Conservation (phyloP, 352 stramenopile genomes). For the Pythium apleroticum region DNA sequence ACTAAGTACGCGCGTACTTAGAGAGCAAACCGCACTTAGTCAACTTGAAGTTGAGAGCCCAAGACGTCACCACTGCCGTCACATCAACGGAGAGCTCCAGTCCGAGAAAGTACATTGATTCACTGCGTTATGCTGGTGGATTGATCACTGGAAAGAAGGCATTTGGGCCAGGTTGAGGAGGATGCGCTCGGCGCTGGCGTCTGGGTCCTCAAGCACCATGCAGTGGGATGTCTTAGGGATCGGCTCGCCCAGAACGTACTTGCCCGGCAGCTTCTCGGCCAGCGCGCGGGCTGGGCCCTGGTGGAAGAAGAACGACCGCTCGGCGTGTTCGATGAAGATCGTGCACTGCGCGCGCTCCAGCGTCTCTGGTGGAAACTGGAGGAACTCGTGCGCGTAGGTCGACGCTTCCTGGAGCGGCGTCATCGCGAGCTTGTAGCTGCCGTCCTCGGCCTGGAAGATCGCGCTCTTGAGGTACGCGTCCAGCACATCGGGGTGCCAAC, state of each 20-base stretch:
- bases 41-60: not conserved
- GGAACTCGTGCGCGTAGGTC: constrained; percentile 7
- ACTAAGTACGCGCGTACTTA: constrained; percentile 2
- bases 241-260: constrained; percentile 7
- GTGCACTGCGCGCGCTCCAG: constrained; percentile 1
- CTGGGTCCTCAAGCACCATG: constrained; percentile 21
- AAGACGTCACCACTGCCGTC: not conserved
- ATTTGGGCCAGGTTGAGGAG: constrained; percentile 7
- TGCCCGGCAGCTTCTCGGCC: constrained; percentile 1
- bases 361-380: not conserved
- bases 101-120: constrained; percentile 2
- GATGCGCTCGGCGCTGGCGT: constrained; percentile 11
- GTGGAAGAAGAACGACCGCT: constrained; percentile 8
- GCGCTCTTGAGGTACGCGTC: constrained; percentile 9
- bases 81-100: not conserved
- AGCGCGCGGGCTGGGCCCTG: not conserved
- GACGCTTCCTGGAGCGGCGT: constrained; percentile 4
- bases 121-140: too few relatives aligned
- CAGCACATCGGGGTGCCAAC: constrained; percentile 6
- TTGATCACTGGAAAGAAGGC: constrained; percentile 9
- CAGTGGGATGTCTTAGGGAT: constrained; percentile 12
- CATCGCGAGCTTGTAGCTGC: constrained; percentile 2
- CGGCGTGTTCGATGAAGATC: constrained; percentile 14
- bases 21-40: not conserved
- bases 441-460: not conserved